These are phyloP conservation scores for Mallotus repandus DNA, from an alignment of 441 rosid genomes.

Conservation along the genomic window DNA sequence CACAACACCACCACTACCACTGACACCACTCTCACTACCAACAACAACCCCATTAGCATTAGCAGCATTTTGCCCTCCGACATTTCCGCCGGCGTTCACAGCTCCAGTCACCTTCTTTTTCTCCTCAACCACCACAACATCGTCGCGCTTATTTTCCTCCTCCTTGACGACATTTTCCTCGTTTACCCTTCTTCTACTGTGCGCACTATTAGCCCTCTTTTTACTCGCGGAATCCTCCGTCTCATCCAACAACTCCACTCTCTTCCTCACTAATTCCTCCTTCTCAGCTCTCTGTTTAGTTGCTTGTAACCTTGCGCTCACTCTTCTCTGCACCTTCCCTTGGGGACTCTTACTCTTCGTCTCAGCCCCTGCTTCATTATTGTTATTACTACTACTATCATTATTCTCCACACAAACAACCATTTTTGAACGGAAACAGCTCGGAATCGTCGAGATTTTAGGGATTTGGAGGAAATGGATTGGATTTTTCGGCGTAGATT, in stretches of 20 bases:
- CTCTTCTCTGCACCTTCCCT: constrained; percentile 9
- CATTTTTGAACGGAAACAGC: no score
- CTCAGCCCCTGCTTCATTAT: not conserved
- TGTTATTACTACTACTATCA: not conserved
- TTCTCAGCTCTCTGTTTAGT: constrained; percentile 17
- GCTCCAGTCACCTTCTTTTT: constrained; percentile 7
- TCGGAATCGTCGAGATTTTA: no score
- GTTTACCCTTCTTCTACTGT: constrained; percentile 13
- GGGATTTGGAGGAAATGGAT: no score
- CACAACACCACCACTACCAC: not conserved
- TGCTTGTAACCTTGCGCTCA: constrained; percentile 3
- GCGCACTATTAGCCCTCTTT: constrained; percentile 10
- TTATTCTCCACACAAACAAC: not conserved
- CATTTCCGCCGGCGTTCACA: not conserved
- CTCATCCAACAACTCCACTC: constrained; percentile 38
- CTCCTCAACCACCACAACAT: not conserved
- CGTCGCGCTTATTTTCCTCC: not conserved
- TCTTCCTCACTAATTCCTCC: constrained; percentile 41
- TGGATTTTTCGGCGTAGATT: no score
- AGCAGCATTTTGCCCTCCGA: not conserved
- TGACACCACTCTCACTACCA: not conserved
- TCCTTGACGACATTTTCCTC: constrained; percentile 8
- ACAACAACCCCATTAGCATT: not conserved
- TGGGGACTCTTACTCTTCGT: not conserved
- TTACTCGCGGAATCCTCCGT: constrained; percentile 18